Evolutionary conservation across 1,139 yeast genomes (phyloP).

Genomic region (Protomyces inouyei): DNA sequence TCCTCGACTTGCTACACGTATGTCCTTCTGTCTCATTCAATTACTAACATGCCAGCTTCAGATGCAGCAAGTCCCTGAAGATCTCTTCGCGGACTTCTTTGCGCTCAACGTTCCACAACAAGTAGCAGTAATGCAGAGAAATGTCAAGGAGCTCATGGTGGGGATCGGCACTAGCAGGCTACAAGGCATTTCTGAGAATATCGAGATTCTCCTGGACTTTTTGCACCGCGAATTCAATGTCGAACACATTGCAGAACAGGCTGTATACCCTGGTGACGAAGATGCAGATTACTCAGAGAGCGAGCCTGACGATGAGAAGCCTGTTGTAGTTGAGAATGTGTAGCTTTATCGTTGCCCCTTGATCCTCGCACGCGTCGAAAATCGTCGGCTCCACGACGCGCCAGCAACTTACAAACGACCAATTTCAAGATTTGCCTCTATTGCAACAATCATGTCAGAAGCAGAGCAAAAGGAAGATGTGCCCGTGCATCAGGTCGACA

Average conservation of each 20-base stretch:
- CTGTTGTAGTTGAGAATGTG: constrained; percentile 6
- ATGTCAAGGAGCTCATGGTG: constrained; percentile 1
- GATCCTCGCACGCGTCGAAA: neutral
- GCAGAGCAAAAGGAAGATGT: neutral
- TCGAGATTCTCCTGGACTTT: neutral
- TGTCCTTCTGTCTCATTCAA: neutral
- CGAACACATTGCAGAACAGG: constrained; percentile 1
- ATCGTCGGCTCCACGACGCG: too few relatives aligned
- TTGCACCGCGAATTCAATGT: constrained; percentile 3
- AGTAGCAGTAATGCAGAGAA: neutral
- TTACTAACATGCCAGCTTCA: constrained; percentile 4
- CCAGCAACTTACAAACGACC: too few relatives aligned
- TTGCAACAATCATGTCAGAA: neutral
- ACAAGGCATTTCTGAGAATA: neutral
- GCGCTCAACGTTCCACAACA: constrained; percentile 9
- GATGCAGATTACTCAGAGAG: neutral
- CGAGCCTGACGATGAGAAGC: constrained; percentile 23
- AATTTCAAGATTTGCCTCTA: neutral
- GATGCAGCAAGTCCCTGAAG: constrained; percentile 15
- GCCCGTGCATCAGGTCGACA: neutral
- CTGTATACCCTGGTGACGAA: neutral
- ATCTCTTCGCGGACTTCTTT: constrained; percentile 11
- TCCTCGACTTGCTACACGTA: constrained; percentile 8
- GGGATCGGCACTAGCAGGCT: neutral
- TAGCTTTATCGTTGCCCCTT: neutral